phyloP scores from a whole-genome alignment of 2,329 filamentous ascomycete species.

The Ophiostoma ulmi region DNA sequence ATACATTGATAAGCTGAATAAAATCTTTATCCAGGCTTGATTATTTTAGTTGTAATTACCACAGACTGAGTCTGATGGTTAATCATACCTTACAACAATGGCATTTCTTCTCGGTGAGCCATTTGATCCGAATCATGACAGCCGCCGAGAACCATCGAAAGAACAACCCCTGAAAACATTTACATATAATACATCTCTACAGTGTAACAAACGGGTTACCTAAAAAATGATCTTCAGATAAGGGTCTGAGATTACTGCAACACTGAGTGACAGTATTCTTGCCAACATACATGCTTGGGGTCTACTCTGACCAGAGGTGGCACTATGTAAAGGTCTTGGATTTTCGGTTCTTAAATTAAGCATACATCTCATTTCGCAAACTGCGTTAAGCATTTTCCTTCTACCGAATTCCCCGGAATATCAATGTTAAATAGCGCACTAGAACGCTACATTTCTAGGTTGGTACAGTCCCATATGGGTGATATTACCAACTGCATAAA shows the following conservation, averaged over 20 bases:
- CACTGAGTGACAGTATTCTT: neutral
- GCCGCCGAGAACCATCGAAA: too few species aligned
- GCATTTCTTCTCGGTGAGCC: neutral
- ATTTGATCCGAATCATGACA: neutral
- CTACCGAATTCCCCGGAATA: neutral
- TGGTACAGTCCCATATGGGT: neutral
- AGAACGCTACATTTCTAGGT: neutral
- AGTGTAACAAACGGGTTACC: too few species aligned
- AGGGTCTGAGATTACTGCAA: neutral
- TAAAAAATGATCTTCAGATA: neutral
- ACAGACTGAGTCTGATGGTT: too few species aligned
- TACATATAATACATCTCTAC: too few species aligned
- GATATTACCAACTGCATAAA: neutral
- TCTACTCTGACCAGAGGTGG: neutral
- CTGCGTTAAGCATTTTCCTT: neutral
- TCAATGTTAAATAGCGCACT: neutral
- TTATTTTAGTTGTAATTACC: too few species aligned
- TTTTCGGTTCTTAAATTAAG: neutral
- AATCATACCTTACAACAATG: too few species aligned
- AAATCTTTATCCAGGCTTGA: too few species aligned
- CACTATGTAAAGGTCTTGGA: neutral
- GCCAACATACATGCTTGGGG: neutral
- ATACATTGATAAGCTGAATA: neutral
- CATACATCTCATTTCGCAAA: neutral
- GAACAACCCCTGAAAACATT: too few species aligned